Percentiles rank a stretch among this genome's conserved stretches.
These are phyloP conservation scores for Trichoderma pleuroti DNA, from an alignment of 2,329 filamentous ascomycete species.

Conservation along the genomic window DNA sequence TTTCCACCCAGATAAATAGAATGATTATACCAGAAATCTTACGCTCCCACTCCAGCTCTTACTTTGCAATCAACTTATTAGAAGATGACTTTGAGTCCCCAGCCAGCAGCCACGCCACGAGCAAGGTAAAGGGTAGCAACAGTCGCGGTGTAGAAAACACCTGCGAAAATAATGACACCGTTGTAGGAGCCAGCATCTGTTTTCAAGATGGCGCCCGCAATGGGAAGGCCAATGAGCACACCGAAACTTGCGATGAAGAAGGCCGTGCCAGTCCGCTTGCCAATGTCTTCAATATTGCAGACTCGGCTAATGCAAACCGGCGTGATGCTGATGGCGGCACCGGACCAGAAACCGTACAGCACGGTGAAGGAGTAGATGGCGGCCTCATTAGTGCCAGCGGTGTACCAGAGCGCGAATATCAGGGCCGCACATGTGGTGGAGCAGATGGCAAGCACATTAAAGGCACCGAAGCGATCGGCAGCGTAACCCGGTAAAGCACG, in stretches of 20 bases:
- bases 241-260: conserved; percentile 66
- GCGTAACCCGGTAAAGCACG: conserved; percentile 64
- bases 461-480: conserved; percentile 65
- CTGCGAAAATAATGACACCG: conserved; percentile 53
- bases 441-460: conserved; percentile 64
- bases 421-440: conserved; percentile 42
- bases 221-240: conserved; percentile 53
- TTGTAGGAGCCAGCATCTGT: conserved; percentile 43
- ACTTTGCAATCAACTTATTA: background rate
- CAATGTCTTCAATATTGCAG: conserved; percentile 66
- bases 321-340: conserved; percentile 65
- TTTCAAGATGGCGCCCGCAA: conserved; percentile 52
- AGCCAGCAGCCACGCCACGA: conserved; percentile 25
- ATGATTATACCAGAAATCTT: background rate
- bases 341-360: conserved; percentile 67
- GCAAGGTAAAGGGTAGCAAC: conserved; percentile 29
- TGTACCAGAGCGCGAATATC: conserved; percentile 62
- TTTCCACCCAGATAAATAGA: background rate
- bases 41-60: background rate
- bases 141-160: conserved; percentile 25
- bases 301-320: conserved; percentile 70
- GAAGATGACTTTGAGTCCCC: conserved; percentile 19
- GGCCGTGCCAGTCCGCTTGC: conserved; percentile 65
- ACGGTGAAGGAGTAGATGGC: conserved; percentile 59
- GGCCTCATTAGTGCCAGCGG: conserved; percentile 39